Conservation (phyloP, 768 basidiomycete species). For the Pleurotus djamor region DNA sequence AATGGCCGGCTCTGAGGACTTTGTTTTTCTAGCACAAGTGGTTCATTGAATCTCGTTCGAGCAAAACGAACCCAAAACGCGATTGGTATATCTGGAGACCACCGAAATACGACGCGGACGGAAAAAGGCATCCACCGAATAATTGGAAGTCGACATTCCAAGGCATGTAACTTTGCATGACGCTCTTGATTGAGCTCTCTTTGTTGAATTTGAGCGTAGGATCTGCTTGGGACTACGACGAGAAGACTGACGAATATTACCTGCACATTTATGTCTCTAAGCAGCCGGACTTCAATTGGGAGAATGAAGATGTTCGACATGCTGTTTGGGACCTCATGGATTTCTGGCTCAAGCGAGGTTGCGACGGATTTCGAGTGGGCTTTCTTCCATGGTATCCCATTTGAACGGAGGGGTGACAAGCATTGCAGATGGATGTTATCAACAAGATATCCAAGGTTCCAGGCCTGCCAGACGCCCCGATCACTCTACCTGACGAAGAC, state of each 20-base stretch:
- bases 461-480: slow-evolving; percentile 65
- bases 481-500: slow-evolving; percentile 45
- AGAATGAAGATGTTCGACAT: slow-evolving; percentile 56
- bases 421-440: slow-evolving; percentile 64
- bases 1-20: not conserved
- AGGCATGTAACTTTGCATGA: slow-evolving; percentile 34
- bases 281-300: slow-evolving; percentile 81
- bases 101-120: slow-evolving; percentile 47
- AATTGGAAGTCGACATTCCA: slow-evolving; percentile 76
- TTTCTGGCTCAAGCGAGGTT: slow-evolving; percentile 75
- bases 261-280: slow-evolving; percentile 65
- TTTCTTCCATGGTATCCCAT: not conserved
- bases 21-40: slow-evolving; percentile 55
- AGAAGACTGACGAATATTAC: slow-evolving; percentile 65
- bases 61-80: slow-evolving; percentile 55
- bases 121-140: slow-evolving; percentile 61
- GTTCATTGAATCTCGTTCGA: slow-evolving; percentile 58
- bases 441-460: slow-evolving; percentile 63
- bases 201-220: slow-evolving; percentile 26
- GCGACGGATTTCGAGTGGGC: slow-evolving; percentile 72
- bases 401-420: not conserved
- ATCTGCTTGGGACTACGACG: slow-evolving; percentile 72
- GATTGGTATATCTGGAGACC: slow-evolving; percentile 81
- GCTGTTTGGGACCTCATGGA: slow-evolving; percentile 64
- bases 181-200: not conserved